Evolutionary conservation across 202 grass and related monocot species (phyloP).

Genomic region (Thinopyrum obtusiflorum): DNA sequence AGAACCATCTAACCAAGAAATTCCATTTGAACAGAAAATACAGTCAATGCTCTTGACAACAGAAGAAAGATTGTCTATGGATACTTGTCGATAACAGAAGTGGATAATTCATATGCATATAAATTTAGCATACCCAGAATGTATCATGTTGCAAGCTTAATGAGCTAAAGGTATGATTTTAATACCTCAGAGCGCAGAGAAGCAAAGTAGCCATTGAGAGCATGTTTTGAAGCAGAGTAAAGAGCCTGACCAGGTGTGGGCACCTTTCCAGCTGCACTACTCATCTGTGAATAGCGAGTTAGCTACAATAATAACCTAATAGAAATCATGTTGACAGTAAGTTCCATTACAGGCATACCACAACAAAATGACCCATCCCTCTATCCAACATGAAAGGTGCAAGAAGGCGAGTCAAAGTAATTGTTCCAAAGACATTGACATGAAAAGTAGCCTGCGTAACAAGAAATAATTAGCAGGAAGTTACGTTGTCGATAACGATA

Average conservation of each 20-base stretch:
- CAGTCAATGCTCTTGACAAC: background rate
- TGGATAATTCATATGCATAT: background rate
- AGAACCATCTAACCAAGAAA: background rate
- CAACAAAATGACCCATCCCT: conserved; percentile 97
- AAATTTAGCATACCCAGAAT: background rate
- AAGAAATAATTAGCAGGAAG: conserved; percentile 21
- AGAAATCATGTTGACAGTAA: background rate
- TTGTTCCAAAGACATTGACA: conserved; percentile 84
- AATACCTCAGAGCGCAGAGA: conserved; percentile 82
- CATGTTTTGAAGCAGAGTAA: conserved; percentile 96
- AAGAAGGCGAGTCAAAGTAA: conserved; percentile 77
- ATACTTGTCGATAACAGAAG: background rate
- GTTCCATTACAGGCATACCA: conserved; percentile 51
- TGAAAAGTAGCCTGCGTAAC: conserved; percentile 60
- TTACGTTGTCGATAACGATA: conserved; percentile 19
- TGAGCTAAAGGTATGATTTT: conserved; percentile 7
- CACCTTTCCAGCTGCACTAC: conserved; percentile 93
- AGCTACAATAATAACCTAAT: conserved; percentile 27
- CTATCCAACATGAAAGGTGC: conserved; percentile 86
- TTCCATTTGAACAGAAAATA: background rate
- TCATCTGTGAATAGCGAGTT: conserved; percentile 67
- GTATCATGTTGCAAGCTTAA: conserved; percentile 9
- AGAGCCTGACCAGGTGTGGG: conserved; percentile 79
- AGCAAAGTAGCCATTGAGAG: conserved; percentile 93
- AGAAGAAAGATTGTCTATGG: conserved; percentile 11